Conservation (phyloP, 1,284 basidiomycete species). For the Microbotryomycetes sp. region DNA sequence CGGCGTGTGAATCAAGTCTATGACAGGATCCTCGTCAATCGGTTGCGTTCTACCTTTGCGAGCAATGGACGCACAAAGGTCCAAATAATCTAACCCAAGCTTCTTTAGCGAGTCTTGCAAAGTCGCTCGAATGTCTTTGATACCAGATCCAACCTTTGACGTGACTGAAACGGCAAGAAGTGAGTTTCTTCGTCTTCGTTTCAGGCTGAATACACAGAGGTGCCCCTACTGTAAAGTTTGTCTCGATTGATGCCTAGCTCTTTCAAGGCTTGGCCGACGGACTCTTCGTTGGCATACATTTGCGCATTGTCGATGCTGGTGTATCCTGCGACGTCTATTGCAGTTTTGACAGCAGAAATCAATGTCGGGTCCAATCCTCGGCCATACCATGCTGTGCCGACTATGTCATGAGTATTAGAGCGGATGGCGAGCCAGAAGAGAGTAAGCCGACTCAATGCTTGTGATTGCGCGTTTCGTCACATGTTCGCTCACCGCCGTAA, state of each 20-base stretch:
- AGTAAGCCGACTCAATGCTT: not conserved
- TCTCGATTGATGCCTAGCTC: constrained; percentile 51
- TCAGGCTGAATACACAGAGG: too few species aligned
- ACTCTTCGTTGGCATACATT: constrained; percentile 26
- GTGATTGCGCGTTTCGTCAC: not conserved
- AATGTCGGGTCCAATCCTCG: constrained; percentile 51
- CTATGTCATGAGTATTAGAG: too few species aligned
- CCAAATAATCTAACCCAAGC: constrained; percentile 61
- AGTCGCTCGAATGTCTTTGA: constrained; percentile 15
- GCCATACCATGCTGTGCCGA: constrained; percentile 44
- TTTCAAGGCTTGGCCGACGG: constrained; percentile 49
- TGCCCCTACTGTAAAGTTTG: constrained; percentile 52
- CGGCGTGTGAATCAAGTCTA: not conserved
- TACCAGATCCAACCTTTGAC: constrained; percentile 19
- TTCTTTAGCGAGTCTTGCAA: constrained; percentile 33
- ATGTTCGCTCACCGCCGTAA: constrained; percentile 2
- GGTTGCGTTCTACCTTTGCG: not conserved
- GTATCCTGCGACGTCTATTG: constrained; percentile 20
- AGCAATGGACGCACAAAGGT: constrained; percentile 42
- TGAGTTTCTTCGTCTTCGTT: too few species aligned
- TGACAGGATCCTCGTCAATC: constrained; percentile 9
- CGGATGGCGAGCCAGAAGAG: not conserved
- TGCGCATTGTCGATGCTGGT: constrained; percentile 31
- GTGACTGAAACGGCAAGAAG: too few species aligned
- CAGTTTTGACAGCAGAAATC: constrained; percentile 48